These are phyloP conservation scores for Suillus discolor DNA, from an alignment of 768 basidiomycete genomes.

Conservation along the genomic window DNA sequence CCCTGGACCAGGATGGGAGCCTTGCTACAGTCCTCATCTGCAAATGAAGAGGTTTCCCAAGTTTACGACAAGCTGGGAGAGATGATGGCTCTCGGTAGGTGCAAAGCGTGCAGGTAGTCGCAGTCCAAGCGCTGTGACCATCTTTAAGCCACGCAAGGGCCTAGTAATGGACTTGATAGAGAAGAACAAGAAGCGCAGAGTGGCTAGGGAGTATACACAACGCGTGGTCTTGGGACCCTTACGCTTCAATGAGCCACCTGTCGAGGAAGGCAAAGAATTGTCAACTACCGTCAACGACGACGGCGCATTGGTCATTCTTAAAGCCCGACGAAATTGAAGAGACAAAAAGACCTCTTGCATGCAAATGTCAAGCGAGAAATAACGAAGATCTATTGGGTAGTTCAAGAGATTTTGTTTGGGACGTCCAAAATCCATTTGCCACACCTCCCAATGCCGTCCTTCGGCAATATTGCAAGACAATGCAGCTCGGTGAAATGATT, in stretches of 20 bases:
- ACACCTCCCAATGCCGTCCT: constrained; percentile 4
- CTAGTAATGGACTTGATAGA: constrained; percentile 3
- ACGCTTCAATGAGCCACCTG: neutral
- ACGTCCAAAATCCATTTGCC: constrained; percentile 18
- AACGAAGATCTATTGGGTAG: neutral
- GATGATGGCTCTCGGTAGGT: constrained; percentile 14
- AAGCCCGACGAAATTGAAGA: constrained; percentile 5
- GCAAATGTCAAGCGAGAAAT: neutral
- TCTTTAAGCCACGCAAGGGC: constrained; percentile 12
- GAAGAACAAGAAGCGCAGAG: constrained; percentile 9
- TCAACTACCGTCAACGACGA: constrained; percentile 8
- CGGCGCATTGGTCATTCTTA: constrained; percentile 7
- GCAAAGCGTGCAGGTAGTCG: constrained; percentile 13
- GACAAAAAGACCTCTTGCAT: constrained; percentile 3
- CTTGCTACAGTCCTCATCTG: too few species aligned
- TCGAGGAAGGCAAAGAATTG: neutral
- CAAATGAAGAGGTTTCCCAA: neutral
- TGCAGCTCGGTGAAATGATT: constrained; percentile 3
- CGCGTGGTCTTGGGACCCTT: constrained; percentile 8
- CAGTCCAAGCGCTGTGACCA: constrained; percentile 7
- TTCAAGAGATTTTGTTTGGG: constrained; percentile 18
- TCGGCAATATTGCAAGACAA: constrained; percentile 2
- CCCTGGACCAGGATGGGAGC: neutral
- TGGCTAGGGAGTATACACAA: neutral
- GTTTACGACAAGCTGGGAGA: neutral